These are phyloP conservation scores for Candida easanensis DNA, from an alignment of 805 yeast species.

Conservation along the genomic window DNA sequence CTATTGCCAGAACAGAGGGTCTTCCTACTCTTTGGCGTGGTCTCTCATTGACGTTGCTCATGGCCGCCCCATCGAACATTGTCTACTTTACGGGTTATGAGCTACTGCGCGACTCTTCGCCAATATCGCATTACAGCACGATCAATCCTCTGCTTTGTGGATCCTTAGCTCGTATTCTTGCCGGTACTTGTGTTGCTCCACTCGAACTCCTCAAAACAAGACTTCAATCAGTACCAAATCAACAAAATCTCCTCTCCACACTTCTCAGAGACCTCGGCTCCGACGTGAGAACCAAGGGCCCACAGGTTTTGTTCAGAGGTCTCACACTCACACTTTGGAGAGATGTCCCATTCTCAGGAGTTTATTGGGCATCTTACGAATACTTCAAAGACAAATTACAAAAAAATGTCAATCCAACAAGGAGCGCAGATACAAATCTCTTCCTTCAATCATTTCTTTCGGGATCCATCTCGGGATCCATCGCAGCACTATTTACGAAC, in stretches of 20 bases:
- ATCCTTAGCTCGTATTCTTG: constrained; percentile 71
- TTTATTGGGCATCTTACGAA: constrained; percentile 91
- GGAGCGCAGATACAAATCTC: constrained; percentile 35
- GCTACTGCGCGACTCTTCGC: constrained; percentile 72
- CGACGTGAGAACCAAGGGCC: constrained; percentile 56
- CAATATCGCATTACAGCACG: constrained; percentile 38
- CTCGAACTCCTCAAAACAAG: constrained; percentile 84
- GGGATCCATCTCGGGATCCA: constrained; percentile 80
- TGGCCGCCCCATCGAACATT: constrained; percentile 92
- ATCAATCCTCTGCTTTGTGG: constrained; percentile 85
- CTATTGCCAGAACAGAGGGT: constrained; percentile 75
- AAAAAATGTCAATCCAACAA: constrained; percentile 5
- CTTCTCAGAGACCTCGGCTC: constrained; percentile 50
- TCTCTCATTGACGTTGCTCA: constrained; percentile 69
- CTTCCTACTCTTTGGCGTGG: constrained; percentile 83
- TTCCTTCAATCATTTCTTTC: constrained; percentile 68
- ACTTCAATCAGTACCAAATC: constrained; percentile 79
- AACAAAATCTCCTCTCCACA: constrained; percentile 32
- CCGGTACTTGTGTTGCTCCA: constrained; percentile 86
- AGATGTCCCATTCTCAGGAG: constrained; percentile 95
- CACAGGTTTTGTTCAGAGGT: constrained; percentile 73
- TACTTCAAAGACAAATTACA: constrained; percentile 31
- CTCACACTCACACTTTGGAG: constrained; percentile 88
- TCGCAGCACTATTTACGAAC: constrained; percentile 85
- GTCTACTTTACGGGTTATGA: constrained; percentile 96